Evolutionary conservation across 768 basidiomycete genomes (phyloP), one percentile per base, ranked within the genome.

Genomic region (Termitomyces sp.): DNA sequence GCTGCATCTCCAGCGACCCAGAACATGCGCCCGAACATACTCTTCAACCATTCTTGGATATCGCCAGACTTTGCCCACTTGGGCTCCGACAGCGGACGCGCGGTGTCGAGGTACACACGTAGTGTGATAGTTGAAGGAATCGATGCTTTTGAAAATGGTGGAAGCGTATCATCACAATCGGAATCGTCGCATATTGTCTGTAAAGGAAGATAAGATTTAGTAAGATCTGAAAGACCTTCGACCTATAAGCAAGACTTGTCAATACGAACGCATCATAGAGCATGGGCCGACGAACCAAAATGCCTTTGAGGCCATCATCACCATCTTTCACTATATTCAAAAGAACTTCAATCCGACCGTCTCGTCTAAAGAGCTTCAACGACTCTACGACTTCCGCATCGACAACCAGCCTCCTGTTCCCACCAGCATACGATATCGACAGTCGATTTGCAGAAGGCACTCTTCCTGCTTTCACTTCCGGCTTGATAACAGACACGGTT

Each of bases 1-100:
- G 86, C 84, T 12, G 86, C 88, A 50, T 89, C 88, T 5, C 87
- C 88, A 25, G 88, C 81, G 43, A 88, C 86, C 88, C 88, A 91
- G 64, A 91, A 90, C 86, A 89, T 89, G 35, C 89, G 77, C 3
- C 90, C 91, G 68, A 92, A 89, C 79, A 91, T 91, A 62, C 82
- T 90, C 68, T 84, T 84, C 62, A 92, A 73, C 95, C 95, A 98
- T 36, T 94, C 94, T 62, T 96, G 92, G 22, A 95, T 83, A 65
- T 95, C 91, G 29, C 96, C 96, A 7, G 89, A 88, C 69, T 94
- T 92, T 35, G 94, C 93, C 97, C 96, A 99, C 68, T 93, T 90
- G 7, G 97, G 94, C 68, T 98, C 94, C 15, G 94, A 94, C 32
- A 98, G 73, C 0, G 97, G 97, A 54, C 89, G 84, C 31, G 82